Evolutionary conservation across 805 yeast species (phyloP), one percentile per base, ranked within the genome.

Genomic region (Ogataea wickerhamii): DNA sequence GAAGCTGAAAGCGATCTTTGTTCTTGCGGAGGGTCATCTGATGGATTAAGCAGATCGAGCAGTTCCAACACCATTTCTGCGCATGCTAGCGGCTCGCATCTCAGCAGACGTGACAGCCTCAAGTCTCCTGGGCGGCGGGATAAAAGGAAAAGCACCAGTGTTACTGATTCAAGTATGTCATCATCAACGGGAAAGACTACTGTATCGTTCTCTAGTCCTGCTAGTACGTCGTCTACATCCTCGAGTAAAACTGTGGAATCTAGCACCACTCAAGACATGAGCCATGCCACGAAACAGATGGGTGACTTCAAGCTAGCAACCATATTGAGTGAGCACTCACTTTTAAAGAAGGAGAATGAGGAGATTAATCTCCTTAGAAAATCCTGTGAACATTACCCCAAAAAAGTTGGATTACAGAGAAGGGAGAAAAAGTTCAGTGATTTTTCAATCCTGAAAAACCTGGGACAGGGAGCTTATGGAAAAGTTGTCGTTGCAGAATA

Each of bases 401-500:
- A 70, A 12, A 57, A 64, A 26, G 74, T 82, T 44, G 97, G 97
- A 2, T 66, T 71, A 5, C 67, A 69, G 38, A 75, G 93, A 52
- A 73, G 96, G 37, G 78, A 73, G 16, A 86, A 86, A 56, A 76
- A 78, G 43, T 73, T 87, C 45, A 58, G 71, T 0, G 95, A 88
- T 56, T 93, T 87, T 51, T 61, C 66, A 1, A 73, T 85, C 1
- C 32, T 87, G 30, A 83, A 85, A 56, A 77, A 80, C 45, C 77
- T 93, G 79, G 98, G 98, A 1, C 91, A 85, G 59, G 98, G 98
- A 26, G 96, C 98, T 0, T 93, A 93, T 55, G 98, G 98, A 10
- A 86, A 87, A 55, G 98, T 93, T 14, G 82, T 87, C 18, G 70
- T 87, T 18, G 93, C 86, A 4, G 74, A 74, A 57, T 84, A 82